Evolutionary conservation across 176 grass and related monocot species (phyloP).

Genomic region (Coix lacrymajobi): DNA sequence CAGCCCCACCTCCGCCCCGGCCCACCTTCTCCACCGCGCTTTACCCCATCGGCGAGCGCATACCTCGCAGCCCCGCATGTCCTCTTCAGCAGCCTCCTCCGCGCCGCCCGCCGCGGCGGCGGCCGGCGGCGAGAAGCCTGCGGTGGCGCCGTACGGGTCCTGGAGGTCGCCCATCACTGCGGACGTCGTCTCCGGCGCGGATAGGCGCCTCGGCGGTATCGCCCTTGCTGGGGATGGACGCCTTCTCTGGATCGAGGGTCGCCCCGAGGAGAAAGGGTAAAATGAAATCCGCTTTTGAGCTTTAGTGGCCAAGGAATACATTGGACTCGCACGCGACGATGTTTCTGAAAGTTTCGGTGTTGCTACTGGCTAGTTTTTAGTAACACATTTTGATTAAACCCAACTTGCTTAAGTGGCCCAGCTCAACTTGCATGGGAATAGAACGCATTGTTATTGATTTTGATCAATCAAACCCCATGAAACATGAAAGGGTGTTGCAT

Average conservation of each 20-base stretch:
- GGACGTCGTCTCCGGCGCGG: constrained; percentile 38
- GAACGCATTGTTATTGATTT: not conserved
- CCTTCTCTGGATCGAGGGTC: constrained; percentile 54
- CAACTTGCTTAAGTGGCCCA: not conserved
- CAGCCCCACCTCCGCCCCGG: not conserved
- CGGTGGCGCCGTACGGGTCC: constrained; percentile 41
- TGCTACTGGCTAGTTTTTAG: not conserved
- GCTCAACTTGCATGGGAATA: not conserved
- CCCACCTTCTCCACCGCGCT: not conserved
- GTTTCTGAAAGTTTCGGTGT: not conserved
- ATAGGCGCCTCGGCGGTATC: constrained; percentile 37
- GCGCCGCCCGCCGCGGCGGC: not conserved
- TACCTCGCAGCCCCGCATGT: not conserved
- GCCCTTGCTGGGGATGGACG: constrained; percentile 34
- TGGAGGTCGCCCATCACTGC: constrained; percentile 58
- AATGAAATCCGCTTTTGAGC: not conserved
- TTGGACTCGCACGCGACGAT: not conserved
- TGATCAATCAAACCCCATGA: not conserved
- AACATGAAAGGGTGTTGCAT: not conserved
- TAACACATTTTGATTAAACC: not conserved
- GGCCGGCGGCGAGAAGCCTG: constrained; percentile 10
- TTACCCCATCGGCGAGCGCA: not conserved
- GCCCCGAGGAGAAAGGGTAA: constrained; percentile 57
- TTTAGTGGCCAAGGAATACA: not conserved
- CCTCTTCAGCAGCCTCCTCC: not conserved